Percentiles rank a stretch among this genome's conserved stretches.
phyloP scores from a whole-genome alignment of 208 protist genomes.

The Borovskyia barvae region DNA sequence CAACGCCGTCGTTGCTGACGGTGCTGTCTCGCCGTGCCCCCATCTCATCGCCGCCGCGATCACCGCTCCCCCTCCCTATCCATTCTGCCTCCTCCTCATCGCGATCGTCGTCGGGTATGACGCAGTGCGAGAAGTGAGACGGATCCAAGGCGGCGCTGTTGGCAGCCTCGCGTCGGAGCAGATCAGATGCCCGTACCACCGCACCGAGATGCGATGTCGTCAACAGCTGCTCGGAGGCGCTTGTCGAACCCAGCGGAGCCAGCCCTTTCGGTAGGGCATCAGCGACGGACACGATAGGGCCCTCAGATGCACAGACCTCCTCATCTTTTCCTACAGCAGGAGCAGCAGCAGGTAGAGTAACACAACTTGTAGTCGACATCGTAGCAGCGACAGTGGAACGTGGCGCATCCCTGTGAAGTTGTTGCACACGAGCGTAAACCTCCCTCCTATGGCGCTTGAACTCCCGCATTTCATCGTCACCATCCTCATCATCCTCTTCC shows the following conservation, averaged over 20 bases:
- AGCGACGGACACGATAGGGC: too few species aligned
- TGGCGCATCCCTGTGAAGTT: neutral
- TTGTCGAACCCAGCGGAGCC: too few species aligned
- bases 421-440: conserved; percentile 15
- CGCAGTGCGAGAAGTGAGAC: conserved; percentile 3
- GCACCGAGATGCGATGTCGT: conserved; percentile 6
- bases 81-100: neutral
- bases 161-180: conserved; percentile 13
- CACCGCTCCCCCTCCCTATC: too few species aligned
- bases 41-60: too few species aligned
- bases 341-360: too few species aligned
- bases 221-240: too few species aligned
- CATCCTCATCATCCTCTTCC: conserved; percentile 28
- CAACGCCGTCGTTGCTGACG: neutral
- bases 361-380: too few species aligned
- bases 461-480: conserved; percentile 51
- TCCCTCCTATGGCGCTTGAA: conserved; percentile 49
- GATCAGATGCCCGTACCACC: conserved; percentile 19
- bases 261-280: too few species aligned
- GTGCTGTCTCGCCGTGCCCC: neutral
- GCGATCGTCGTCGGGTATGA: neutral
- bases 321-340: too few species aligned
- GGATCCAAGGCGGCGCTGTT: neutral
- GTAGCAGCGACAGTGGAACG: too few species aligned
- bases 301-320: too few species aligned